phyloP scores from a whole-genome alignment of 257 asterid genomes.

The Rehmannia glutinosa region DNA sequence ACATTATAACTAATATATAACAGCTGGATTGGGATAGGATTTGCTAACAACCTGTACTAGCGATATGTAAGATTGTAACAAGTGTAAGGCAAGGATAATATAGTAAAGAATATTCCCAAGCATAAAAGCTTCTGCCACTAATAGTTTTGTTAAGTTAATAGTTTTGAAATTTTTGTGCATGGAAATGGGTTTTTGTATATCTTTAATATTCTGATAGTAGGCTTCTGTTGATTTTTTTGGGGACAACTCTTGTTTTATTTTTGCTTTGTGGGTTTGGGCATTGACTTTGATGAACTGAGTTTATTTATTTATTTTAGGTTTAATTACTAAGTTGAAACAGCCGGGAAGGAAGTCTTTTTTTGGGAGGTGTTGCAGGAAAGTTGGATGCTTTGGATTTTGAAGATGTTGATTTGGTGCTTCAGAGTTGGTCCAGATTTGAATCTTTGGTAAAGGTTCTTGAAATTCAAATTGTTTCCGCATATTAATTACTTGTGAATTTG shows the following conservation, averaged over 20 bases:
- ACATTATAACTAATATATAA: too few relatives aligned
- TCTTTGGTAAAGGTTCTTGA: constrained; percentile 24
- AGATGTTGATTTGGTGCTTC: constrained; percentile 25
- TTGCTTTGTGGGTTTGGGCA: constrained; percentile 18
- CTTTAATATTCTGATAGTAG: constrained; percentile 2
- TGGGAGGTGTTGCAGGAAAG: constrained; percentile 2
- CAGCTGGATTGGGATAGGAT: too few relatives aligned
- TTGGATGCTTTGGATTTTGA: constrained; percentile 21
- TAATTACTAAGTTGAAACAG: constrained; percentile 15
- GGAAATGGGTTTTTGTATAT: constrained; percentile 2
- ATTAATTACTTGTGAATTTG: background rate
- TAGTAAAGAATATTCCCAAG: too few relatives aligned
- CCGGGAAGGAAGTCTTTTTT: background rate
- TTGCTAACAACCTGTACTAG: too few relatives aligned
- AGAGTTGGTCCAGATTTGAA: constrained; percentile 33
- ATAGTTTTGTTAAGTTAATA: too few relatives aligned
- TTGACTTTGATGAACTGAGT: constrained; percentile 32
- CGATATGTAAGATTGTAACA: too few relatives aligned
- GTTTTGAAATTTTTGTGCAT: too few relatives aligned
- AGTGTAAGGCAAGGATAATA: too few relatives aligned
- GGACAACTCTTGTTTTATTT: constrained; percentile 8
- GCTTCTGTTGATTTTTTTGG: constrained; percentile 2
- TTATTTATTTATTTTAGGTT: constrained; percentile 2
- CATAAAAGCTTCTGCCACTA: too few relatives aligned
- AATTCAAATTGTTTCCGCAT: constrained; percentile 8